phyloP scores from a whole-genome alignment of 495 filamentous ascomycete genomes.

The Xylaria flabelliformis region DNA sequence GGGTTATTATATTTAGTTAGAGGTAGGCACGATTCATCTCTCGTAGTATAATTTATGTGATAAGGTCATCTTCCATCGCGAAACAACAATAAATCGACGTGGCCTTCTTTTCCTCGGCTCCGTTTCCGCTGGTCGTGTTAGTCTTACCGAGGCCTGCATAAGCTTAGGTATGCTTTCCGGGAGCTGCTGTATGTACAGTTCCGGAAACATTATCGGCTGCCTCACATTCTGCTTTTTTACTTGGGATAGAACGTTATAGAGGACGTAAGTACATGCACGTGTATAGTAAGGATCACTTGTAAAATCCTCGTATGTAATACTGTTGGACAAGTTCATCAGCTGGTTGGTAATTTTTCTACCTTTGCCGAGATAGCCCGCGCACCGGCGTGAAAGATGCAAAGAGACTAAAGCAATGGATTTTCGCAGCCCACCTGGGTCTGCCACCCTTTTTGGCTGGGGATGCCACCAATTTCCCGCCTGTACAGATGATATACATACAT shows the following conservation, averaged over 20 bases:
- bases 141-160: not conserved
- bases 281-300: not conserved
- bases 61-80: not conserved
- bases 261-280: not conserved
- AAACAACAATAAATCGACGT: not conserved
- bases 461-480: too few relatives aligned
- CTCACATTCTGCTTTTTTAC: not conserved
- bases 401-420: not conserved
- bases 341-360: not conserved
- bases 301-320: not conserved
- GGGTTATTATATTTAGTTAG: too few relatives aligned
- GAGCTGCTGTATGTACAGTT: not conserved
- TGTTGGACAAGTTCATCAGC: not conserved
- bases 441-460: too few relatives aligned
- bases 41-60: not conserved
- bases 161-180: not conserved
- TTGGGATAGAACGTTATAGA: not conserved
- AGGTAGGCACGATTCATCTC: not conserved
- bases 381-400: not conserved
- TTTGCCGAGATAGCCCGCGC: slow-evolving; percentile 2
- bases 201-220: not conserved
- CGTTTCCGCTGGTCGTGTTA: not conserved
- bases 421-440: too few relatives aligned
- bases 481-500: too few relatives aligned
- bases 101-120: not conserved